phyloP scores from a whole-genome alignment of 2,329 filamentous ascomycete genomes.

The Dactylellina drechsleri region DNA sequence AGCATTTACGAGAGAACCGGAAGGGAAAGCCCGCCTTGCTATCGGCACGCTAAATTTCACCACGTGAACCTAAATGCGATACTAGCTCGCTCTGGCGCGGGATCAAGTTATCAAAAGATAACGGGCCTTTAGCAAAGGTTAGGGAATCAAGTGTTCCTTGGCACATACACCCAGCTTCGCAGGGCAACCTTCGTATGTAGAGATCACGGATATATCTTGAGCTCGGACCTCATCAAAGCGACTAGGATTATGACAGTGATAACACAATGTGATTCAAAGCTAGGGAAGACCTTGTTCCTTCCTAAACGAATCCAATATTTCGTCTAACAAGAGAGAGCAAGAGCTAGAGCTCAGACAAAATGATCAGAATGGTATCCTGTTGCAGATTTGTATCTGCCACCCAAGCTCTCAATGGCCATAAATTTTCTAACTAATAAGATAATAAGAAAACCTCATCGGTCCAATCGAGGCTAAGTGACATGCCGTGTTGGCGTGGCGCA shows the following conservation, averaged over 20 bases:
- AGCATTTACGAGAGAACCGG: not conserved
- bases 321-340: not conserved
- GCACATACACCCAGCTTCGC: too few species aligned
- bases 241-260: slow-evolving; percentile 2
- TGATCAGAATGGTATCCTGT: too few species aligned
- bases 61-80: slow-evolving; percentile 12
- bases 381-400: too few species aligned
- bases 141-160: not conserved
- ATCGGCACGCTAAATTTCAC: not conserved
- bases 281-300: too few species aligned
- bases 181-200: not conserved
- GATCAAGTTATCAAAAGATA: slow-evolving; percentile 4
- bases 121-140: not conserved
- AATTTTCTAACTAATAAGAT: too few species aligned
- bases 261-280: slow-evolving; percentile 2
- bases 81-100: not conserved
- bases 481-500: too few species aligned
- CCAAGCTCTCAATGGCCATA: too few species aligned
- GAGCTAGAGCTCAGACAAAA: too few species aligned
- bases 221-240: slow-evolving; percentile 8
- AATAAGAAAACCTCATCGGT: too few species aligned
- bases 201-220: slow-evolving; percentile 1
- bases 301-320: too few species aligned
- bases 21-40: not conserved
- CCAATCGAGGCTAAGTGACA: too few species aligned